phyloP scores from a whole-genome alignment of 2,329 filamentous ascomycete species.

The Tolypocladium paradoxum region DNA sequence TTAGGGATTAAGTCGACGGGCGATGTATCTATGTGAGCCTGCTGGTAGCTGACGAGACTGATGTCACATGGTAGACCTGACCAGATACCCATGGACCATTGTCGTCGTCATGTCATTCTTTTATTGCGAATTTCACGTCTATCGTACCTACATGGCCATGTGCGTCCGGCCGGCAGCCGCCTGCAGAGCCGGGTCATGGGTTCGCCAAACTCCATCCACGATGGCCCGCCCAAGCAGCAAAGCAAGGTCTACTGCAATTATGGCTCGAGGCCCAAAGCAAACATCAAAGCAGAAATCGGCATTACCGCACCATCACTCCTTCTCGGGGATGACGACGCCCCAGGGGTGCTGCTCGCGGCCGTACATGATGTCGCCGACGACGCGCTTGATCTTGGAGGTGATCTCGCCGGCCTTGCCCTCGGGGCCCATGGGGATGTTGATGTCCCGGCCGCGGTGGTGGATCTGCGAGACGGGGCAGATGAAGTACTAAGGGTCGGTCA shows the following conservation, averaged over 20 bases:
- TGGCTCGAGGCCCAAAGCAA: not conserved
- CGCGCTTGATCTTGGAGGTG: conserved; percentile 53
- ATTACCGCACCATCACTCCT: conserved; percentile 22
- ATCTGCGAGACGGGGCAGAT: conserved; percentile 58
- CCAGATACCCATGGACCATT: not conserved
- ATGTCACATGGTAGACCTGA: not conserved
- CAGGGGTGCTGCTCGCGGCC: conserved; percentile 57
- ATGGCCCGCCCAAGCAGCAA: not conserved
- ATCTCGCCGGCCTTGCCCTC: conserved; percentile 39
- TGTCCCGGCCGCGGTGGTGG: conserved; percentile 54
- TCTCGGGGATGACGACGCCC: conserved; percentile 57
- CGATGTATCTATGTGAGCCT: not conserved
- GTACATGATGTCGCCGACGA: conserved; percentile 66
- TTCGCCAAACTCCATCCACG: not conserved
- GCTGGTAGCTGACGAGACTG: not conserved
- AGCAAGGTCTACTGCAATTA: not conserved
- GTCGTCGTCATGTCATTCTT: not conserved
- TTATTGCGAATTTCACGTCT: not conserved
- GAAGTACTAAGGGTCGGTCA: conserved; percentile 45
- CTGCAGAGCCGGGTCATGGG: not conserved
- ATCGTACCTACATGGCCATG: not conserved
- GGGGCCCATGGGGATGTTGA: conserved; percentile 49
- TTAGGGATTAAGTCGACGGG: not conserved
- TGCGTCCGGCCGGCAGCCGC: not conserved
- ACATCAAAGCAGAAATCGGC: not conserved